Evolutionary conservation across 352 stramenopile genomes (phyloP), one percentile per base, ranked within the genome.

Genomic region (Discostella stelligera): DNA sequence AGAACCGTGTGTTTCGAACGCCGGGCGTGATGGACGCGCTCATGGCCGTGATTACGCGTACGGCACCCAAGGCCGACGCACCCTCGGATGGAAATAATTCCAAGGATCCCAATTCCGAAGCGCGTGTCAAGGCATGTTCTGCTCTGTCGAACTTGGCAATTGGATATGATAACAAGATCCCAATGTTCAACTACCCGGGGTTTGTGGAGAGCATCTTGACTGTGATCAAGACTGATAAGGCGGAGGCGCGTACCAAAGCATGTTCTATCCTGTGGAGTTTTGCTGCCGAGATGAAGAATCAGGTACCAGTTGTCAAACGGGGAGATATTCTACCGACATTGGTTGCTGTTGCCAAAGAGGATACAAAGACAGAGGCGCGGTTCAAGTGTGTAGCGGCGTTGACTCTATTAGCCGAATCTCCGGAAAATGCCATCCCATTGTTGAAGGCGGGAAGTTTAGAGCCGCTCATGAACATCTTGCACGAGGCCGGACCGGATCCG

Each of bases 91-190:
- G 62, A 9, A 30, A 20, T 21, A 74, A 74, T 63, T n/a, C 63
- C 0, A 86, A 83, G 23, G 82, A 83, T 32, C 81, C 78, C n/a
- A 90, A 81, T n/a, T 78, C 72, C 41, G 88, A 93, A 75, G 88
- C 88, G 10, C 60, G 88, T 16, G 83, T 93, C 37, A 93, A 93
- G 77, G 86, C 85, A 18, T 93, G 88, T 64, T 93, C 88, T 9
- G 88, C 88, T 18, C 62, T 93, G 3, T 91, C 84, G n/a, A 93
- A 93, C 49, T 66, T 93, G 10, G 88, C 88, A 2, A 93, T 93
- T 82, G 88, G 88, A 7, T 93, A 93, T 70, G 88, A 93, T 74
- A 93, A 93, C 70, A 93, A 93, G 82, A 93, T 93, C 59, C 84
- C 88, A 20, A 93, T 93, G 88, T 93, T 93, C 62, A 74, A 84